Percentiles rank a stretch among this genome's conserved stretches.
phyloP scores from a whole-genome alignment of 2,329 filamentous ascomycete genomes.

The Cladophialophora exuberans region DNA sequence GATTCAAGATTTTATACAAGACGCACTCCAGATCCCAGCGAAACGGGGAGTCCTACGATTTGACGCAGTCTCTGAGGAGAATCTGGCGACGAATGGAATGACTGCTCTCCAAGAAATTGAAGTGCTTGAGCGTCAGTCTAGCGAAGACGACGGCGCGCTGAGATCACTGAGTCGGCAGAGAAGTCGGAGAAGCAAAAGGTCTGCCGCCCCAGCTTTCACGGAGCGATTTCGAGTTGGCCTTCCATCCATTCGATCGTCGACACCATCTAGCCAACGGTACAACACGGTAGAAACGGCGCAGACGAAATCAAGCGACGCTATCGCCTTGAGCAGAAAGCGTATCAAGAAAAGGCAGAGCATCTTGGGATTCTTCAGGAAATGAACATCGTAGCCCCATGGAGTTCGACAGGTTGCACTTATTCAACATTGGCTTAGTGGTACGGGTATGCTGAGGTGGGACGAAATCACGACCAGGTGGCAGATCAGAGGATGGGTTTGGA shows the following conservation, averaged over 20 bases:
- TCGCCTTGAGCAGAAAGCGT: constrained; percentile 22
- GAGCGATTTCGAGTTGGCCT: constrained; percentile 21
- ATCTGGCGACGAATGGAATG: constrained; percentile 69
- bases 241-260: constrained; percentile 25
- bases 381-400: neutral
- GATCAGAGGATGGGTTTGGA: too few relatives aligned
- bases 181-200: constrained; percentile 36
- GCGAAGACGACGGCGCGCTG: constrained; percentile 45
- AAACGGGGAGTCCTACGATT: constrained; percentile 76
- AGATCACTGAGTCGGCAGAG: constrained; percentile 43
- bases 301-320: constrained; percentile 24
- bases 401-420: neutral
- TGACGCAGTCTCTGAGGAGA: constrained; percentile 69
- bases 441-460: too few relatives aligned
- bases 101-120: constrained; percentile 72
- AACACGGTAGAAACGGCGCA: constrained; percentile 13
- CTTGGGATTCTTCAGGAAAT: constrained; percentile 33
- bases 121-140: constrained; percentile 53
- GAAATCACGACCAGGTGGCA: neutral
- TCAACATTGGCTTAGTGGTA: neutral
- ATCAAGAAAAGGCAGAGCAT: constrained; percentile 34
- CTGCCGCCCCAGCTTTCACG: constrained; percentile 19
- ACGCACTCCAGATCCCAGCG: constrained; percentile 67
- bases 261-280: constrained; percentile 26
- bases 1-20: constrained; percentile 74